phyloP scores from a whole-genome alignment of 331 rosid species.

The Malus hybrid region DNA sequence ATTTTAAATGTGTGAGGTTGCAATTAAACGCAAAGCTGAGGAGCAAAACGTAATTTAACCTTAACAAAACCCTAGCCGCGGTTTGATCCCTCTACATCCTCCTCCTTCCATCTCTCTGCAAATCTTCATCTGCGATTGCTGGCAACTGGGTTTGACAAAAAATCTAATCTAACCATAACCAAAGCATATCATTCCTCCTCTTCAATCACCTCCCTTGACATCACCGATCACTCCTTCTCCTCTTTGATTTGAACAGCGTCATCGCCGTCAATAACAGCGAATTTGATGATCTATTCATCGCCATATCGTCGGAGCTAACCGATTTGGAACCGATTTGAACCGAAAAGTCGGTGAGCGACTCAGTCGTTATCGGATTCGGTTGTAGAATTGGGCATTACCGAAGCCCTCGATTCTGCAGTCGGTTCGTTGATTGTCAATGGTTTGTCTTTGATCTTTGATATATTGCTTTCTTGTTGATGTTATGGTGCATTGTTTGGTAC shows the following conservation, averaged over 20 bases:
- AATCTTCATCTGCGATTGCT: too few species aligned
- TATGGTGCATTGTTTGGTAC: not conserved
- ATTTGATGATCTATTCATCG: not conserved
- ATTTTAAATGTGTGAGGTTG: too few species aligned
- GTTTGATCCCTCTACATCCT: too few species aligned
- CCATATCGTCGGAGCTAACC: not conserved
- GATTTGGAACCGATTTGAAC: too few species aligned
- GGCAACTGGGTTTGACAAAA: not conserved
- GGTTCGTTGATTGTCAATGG: not conserved
- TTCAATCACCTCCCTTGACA: not conserved
- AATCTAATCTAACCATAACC: not conserved
- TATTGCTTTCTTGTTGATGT: not conserved
- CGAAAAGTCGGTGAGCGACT: too few species aligned
- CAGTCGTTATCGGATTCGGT: too few species aligned
- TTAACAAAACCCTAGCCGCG: too few species aligned
- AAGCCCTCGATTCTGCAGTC: too few species aligned
- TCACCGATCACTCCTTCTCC: not conserved
- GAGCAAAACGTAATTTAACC: too few species aligned
- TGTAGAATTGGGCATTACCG: too few species aligned
- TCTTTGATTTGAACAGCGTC: not conserved
- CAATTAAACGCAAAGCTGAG: too few species aligned
- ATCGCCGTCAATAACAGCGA: not conserved
- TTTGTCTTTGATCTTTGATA: not conserved
- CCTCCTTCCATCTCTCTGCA: not conserved
- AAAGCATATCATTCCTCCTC: not conserved